These are phyloP conservation scores for Eurotiales sp. DNA, from an alignment of 2,329 filamentous ascomycete genomes.

Conservation along the genomic window DNA sequence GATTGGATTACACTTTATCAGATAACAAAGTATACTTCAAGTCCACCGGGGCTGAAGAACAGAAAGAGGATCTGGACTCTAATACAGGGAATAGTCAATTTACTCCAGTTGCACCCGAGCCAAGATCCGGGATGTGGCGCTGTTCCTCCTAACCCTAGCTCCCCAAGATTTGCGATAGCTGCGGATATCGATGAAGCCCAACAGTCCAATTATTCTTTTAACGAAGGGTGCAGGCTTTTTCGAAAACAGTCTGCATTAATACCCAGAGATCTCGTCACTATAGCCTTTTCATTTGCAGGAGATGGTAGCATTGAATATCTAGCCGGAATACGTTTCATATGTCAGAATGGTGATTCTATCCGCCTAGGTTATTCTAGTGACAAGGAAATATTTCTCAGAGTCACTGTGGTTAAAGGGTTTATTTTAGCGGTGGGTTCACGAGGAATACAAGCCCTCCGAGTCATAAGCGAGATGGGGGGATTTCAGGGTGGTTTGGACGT, in stretches of 20 bases:
- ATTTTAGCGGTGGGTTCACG: conserved; percentile 10
- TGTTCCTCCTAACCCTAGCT: neutral
- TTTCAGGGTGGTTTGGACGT: conserved; percentile 10
- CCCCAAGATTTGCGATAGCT: neutral
- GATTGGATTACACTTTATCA: conserved; percentile 13
- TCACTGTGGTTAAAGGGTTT: conserved; percentile 4
- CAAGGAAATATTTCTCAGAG: neutral
- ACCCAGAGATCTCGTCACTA: conserved; percentile 1
- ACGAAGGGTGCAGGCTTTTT: conserved; percentile 12
- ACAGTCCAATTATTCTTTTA: neutral
- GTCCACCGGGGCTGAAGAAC: conserved; percentile 20
- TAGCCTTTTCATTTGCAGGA: conserved; percentile 6
- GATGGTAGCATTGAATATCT: conserved; percentile 2
- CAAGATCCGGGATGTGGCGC: neutral
- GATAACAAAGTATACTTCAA: conserved; percentile 19
- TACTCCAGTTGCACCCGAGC: neutral
- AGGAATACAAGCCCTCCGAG: conserved; percentile 11
- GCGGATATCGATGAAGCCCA: conserved; percentile 15
- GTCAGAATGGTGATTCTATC: conserved; percentile 4
- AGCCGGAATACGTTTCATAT: conserved; percentile 10
- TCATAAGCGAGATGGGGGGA: conserved; percentile 1
- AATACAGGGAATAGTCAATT: neutral
- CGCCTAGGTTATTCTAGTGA: conserved; percentile 1
- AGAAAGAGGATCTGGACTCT: conserved; percentile 18
- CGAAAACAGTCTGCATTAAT: conserved; percentile 2